phyloP scores from a whole-genome alignment of 495 filamentous ascomycete species.

The Xylaria telfairii region DNA sequence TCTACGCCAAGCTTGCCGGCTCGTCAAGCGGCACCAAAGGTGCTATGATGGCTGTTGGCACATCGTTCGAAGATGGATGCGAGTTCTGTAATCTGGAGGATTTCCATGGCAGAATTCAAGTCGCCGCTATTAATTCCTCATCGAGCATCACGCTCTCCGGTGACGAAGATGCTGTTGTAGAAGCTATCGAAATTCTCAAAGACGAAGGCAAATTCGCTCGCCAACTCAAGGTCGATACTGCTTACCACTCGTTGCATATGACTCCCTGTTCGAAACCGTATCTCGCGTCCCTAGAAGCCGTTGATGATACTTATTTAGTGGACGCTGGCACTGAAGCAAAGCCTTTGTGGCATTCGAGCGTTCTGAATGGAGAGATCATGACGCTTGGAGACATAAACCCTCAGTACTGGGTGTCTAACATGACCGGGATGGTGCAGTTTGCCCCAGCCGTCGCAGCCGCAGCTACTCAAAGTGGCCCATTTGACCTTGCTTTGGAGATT shows the following conservation, averaged over 20 bases:
- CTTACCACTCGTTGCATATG: slow-evolving; percentile 61
- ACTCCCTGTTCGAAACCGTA: slow-evolving; percentile 37
- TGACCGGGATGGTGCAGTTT: slow-evolving; percentile 16
- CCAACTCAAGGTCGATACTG: slow-evolving; percentile 42
- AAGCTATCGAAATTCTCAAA: slow-evolving; percentile 33
- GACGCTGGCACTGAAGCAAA: too few species aligned
- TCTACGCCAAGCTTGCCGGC: not conserved
- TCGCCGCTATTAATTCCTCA: slow-evolving; percentile 9
- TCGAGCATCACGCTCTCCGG: slow-evolving; percentile 14
- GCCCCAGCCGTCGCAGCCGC: too few species aligned
- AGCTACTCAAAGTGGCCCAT: too few species aligned
- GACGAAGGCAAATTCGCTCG: slow-evolving; percentile 38
- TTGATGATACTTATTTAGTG: slow-evolving; percentile 12
- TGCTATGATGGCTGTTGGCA: slow-evolving; percentile 4
- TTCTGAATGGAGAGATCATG: too few species aligned
- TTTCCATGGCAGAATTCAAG: not conserved
- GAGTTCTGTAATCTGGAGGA: not conserved
- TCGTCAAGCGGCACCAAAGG: not conserved
- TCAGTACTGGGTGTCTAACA: too few species aligned
- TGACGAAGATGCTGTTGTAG: slow-evolving; percentile 31
- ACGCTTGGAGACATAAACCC: too few species aligned
- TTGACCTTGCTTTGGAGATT: too few species aligned
- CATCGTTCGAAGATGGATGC: not conserved
- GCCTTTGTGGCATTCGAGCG: too few species aligned
- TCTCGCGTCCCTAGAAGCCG: not conserved